Base-by-base conservation (phyloP, 1,284 basidiomycete genomes). In the Papiliotrema flavescens region DNA sequence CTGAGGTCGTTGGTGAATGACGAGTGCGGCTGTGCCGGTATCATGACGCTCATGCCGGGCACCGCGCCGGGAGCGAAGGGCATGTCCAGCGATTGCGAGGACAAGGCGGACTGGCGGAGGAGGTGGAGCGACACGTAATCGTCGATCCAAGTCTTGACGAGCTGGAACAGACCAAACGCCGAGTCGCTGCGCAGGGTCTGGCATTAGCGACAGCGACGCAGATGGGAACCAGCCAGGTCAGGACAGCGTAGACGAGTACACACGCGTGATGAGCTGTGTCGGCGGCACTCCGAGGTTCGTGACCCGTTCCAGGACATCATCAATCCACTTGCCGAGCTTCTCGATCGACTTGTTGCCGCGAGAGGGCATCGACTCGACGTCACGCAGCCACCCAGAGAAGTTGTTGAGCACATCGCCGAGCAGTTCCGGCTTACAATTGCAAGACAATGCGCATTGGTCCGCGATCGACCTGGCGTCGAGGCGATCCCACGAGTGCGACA, bases 131-230 rank as follows among this genome's bases (percentile, higher is more conserved):
- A 55, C 34, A 72, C 60, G 47, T 66, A 73, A 51, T 75, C 73
- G 55, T 74, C 73, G 40, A 71, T 61, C 66, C 67, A 74, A 2
- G 70, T 70, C 53, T 75, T 75, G 59, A 75, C 32, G 6, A 75
- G 63, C 51, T 74, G 73, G 60, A 73, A 74, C 24, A 60, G 53
- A 5, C 72, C 71, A 45, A 73, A 73, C 1, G 65, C 58, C 19
- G 66, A 58, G 49, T 69, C 70, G 22, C 61, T 66, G 43, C 61
- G 66, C 20, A 73, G 58, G 1, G 70, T 72, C 63, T 70, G 50
- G 13, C 24, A 20, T 53, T 5, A 24, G 41, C 24, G 32, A 37
- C 4, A 24, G 7, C 26, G 42, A 23, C 3, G n/a, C 11, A 39
- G 11, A 39, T 22, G 32, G 17, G 24, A 35, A 75, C 59, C 51